Base-by-base conservation (phyloP, 2,329 filamentous ascomycete genomes). In the Ustulina deusta region DNA sequence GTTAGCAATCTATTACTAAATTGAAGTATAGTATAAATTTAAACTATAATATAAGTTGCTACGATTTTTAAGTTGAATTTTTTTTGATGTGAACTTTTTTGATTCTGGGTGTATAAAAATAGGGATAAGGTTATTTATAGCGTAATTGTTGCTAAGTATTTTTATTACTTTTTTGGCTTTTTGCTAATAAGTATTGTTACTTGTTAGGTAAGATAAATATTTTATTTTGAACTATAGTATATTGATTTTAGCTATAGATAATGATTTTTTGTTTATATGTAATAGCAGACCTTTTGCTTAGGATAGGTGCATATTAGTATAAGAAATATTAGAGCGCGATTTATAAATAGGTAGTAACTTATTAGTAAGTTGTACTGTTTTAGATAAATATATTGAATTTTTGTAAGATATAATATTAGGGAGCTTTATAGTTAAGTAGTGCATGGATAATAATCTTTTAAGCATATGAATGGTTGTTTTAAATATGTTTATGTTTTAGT, bases 381-480 rank as follows among this genome's bases (percentile, higher is more conserved):
- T 97, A 77, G 97, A 93, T 27, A 97, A 86, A 78, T 97, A 98
- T 34, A 98, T 81, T 74, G 97, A 93, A 78, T 97, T 93, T 7
- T 93, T 92, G 0, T 89, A 84, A 9, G 86, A 84, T 34, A 93
- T 93, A 72, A 96, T 84, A 20, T 56, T 3, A 3, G 61, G 93
- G 72, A 91, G 94, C 56, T 87, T 86, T 17, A 88, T 95, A 34
- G 93, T 93, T 15, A 98, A 85, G 79, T 97, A 97, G 79, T 98
- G 93, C 3, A 95, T 95, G 0, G 93, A 94, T 36, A 98, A 84
- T 44, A 98, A 83, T 9, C 95, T 95, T 17, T 95, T 95, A 59
- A 98, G 85, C 94, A 97, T 97, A 56, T 94, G 91, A 74, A 97
- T 97, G 0, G 94, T 97, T 9, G 93, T 97, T 82, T 98, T 95